These are phyloP conservation scores for Madurella mycetomatis DNA, from an alignment of 2,329 filamentous ascomycete genomes.

Conservation along the genomic window DNA sequence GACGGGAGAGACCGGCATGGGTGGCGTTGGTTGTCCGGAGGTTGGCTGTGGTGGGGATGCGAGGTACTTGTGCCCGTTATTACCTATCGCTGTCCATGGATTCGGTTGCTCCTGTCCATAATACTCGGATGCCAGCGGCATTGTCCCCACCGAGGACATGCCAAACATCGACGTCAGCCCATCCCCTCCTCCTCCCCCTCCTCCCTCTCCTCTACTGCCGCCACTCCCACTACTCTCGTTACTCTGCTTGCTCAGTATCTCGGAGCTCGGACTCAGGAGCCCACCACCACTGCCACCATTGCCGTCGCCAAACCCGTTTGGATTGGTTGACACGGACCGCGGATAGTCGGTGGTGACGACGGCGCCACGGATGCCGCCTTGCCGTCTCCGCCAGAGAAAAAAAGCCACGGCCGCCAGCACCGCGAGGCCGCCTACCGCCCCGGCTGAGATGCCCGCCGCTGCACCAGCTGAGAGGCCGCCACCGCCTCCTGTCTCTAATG, in stretches of 20 bases:
- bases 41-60: conserved; percentile 4
- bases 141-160: not conserved
- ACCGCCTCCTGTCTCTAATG: not conserved
- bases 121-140: not conserved
- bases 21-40: conserved; percentile 4
- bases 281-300: not conserved
- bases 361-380: conserved; percentile 20
- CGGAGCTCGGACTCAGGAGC: too few relatives aligned
- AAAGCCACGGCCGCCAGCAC: conserved; percentile 14
- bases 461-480: conserved; percentile 16
- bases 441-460: conserved; percentile 21
- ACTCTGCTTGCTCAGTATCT: too few relatives aligned
- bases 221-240: not conserved
- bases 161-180: not conserved
- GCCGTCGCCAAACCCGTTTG: not conserved
- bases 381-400: conserved; percentile 13
- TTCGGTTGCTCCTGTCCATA: not conserved
- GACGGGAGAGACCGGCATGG: conserved; percentile 12
- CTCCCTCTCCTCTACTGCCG: too few relatives aligned
- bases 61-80: conserved; percentile 1
- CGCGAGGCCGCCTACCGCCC: conserved; percentile 8
- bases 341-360: conserved; percentile 21
- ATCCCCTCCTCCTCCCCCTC: not conserved
- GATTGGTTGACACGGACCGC: conserved; percentile 2
- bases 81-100: not conserved